A percentile compares a stretch with the other conserved stretches of the same genome.
Evolutionary conservation across 148 eudicot genomes (phyloP).

Genomic region (Vaccinium macrocarpon): DNA sequence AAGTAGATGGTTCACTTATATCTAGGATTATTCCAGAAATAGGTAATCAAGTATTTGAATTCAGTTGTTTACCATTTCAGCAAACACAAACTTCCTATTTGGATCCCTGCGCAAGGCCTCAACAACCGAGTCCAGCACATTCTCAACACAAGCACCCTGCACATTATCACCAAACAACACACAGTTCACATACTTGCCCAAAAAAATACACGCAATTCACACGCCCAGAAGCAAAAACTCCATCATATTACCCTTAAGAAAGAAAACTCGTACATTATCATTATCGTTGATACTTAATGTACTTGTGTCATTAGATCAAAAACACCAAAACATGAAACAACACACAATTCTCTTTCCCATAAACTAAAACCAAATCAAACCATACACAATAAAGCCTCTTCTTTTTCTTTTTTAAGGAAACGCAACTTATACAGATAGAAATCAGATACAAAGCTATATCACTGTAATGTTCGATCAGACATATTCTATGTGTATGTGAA

Average conservation of each 20-base stretch:
- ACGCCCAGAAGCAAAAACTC: neutral
- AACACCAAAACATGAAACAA: neutral
- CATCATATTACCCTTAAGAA: constrained; percentile 6
- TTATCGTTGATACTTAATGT: no score
- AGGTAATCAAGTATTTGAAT: neutral
- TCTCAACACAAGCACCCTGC: constrained; percentile 88
- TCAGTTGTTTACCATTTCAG: constrained; percentile 59
- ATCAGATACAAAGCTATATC: neutral
- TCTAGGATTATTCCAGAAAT: neutral
- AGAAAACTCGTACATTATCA: neutral
- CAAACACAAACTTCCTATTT: constrained; percentile 81
- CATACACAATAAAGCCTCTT: no score
- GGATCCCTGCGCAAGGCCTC: constrained; percentile 58
- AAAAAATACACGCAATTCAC: neutral
- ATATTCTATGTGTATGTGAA: neutral
- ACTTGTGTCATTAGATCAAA: constrained; percentile 26
- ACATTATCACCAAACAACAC: constrained; percentile 16
- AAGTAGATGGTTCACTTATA: neutral
- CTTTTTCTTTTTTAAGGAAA: no score
- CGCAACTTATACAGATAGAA: no score
- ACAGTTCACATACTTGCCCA: neutral
- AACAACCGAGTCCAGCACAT: constrained; percentile 76
- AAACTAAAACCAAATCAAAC: neutral
- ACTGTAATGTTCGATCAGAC: neutral
- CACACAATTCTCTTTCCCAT: neutral